Evolutionary conservation across 768 basidiomycete species (phyloP), one percentile per base, ranked within the genome.

Genomic region (Phlegmacium glaucopus): DNA sequence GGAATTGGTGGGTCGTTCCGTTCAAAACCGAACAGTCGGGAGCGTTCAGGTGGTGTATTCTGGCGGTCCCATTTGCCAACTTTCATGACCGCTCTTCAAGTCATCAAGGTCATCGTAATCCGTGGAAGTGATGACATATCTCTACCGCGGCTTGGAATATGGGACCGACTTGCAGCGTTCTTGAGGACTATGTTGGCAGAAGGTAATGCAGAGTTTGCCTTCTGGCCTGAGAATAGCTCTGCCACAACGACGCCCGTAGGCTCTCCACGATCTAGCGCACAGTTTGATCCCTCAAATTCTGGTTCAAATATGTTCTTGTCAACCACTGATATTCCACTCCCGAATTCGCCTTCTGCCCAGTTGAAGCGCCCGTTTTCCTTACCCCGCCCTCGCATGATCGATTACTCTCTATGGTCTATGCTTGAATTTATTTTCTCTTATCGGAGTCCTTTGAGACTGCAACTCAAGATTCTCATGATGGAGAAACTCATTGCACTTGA

Each of bases 371-470:
- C 45, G 4, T 47, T 32, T 4, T 34, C 48, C 12, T 52, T 62
- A 41, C 54, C 57, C 25, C 66, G 64, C 35, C 85, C 85, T 3
- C 74, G 85, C 25, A 66, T 85, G 18, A 67, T 87, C 5, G 88
- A 90, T 60, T 90, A 87, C 53, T 66, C 79, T 8, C 68, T 84
- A 1, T 89, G 87, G 87, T 89, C 87, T 3, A 61, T 82, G 25
- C 64, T 89, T 22, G 84, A 88, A 55, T 72, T 86, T 45, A 61
- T 85, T 13, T 85, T 80, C 52, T 72, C 79, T 1, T 78, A 76
- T 55, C 75, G 83, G 13, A 80, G 68, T 32, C 85, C 87, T 1
- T 70, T 90, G 25, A 66, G 77, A 44, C 65, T 85, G 25, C 85
- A 87, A 52, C 72, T 90, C 66, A 82, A 83, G 18, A 64, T 80